phyloP scores from a whole-genome alignment of 495 filamentous ascomycete genomes.

The Pseudomonodictys pantanalensis region DNA sequence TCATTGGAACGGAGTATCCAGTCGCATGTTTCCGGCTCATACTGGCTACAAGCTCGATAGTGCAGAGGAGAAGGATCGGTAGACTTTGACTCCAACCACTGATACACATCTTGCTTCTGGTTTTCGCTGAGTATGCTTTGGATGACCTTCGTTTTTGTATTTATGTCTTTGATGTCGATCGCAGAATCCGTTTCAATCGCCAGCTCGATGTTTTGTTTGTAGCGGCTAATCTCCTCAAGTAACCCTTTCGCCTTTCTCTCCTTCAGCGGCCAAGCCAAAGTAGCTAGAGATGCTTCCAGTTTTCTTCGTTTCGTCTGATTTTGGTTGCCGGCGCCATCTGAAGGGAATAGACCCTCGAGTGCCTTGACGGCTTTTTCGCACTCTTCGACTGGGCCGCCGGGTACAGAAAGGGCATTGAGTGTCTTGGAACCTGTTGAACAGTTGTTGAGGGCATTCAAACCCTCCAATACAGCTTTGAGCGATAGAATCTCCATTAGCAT shows the following conservation, averaged over 20 bases:
- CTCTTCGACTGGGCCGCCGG: constrained; percentile 2
- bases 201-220: constrained; percentile 35
- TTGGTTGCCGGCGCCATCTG: not conserved
- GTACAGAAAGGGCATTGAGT: not conserved
- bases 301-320: not conserved
- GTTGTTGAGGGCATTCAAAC: not conserved
- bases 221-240: constrained; percentile 30
- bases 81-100: no score
- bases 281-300: constrained; percentile 7
- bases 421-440: no score
- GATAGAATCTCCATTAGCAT: constrained; percentile 34
- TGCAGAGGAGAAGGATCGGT: not conserved
- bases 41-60: not conserved
- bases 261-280: constrained; percentile 36
- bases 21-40: not conserved
- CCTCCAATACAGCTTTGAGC: constrained; percentile 30
- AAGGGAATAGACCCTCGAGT: constrained; percentile 4
- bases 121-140: constrained; percentile 31
- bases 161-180: constrained; percentile 28
- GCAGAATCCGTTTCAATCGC: constrained; percentile 25
- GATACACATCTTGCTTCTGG: no score
- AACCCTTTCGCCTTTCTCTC: constrained; percentile 24
- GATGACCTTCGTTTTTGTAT: constrained; percentile 10
- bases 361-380: not conserved
- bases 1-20: not conserved